Conservation (phyloP, 305 asterid genomes). For the Salvia sclarea region DNA sequence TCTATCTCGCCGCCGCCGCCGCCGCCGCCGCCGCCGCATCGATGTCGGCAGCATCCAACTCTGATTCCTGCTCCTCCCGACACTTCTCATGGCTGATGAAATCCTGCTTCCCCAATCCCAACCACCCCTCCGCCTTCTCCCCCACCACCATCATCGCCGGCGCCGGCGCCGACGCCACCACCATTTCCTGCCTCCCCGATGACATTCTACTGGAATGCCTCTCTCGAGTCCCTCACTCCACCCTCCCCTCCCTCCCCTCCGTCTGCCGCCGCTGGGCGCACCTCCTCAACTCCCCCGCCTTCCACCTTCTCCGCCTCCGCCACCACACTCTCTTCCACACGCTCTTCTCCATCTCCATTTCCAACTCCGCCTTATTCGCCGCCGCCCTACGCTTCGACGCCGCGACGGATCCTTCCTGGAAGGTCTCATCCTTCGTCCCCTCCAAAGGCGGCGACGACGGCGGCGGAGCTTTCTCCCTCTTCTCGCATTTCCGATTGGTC, state of each 20-base stretch:
- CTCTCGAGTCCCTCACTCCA: conserved; percentile 54
- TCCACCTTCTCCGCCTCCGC: conserved; percentile 56
- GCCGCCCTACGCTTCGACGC: conserved; percentile 53
- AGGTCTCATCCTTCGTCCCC: conserved; percentile 55
- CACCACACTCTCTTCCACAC: conserved; percentile 50
- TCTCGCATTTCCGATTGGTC: conserved; percentile 51
- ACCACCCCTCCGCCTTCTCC: conserved; percentile 48
- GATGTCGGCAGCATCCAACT: conserved; percentile 28
- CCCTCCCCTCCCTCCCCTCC: conserved; percentile 60
- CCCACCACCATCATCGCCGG: conserved; percentile 29
- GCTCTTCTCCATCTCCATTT: conserved; percentile 56
- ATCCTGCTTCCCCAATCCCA: conserved; percentile 80
- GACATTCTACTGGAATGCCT: conserved; percentile 78
- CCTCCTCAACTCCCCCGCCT: conserved; percentile 59
- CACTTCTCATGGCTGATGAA: conserved; percentile 83
- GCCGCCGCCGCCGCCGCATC: neutral
- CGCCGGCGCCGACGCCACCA: conserved; percentile 34
- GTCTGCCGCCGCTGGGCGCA: conserved; percentile 84
- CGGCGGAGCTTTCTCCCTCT: conserved; percentile 38
- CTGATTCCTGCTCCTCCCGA: conserved; percentile 67
- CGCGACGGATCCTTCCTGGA: conserved; percentile 42
- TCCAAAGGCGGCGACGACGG: conserved; percentile 26
- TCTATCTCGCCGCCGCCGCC: neutral
- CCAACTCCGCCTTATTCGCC: conserved; percentile 54
- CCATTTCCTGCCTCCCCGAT: conserved; percentile 69